Evolutionary conservation across 495 filamentous ascomycete species (phyloP).

Genomic region (Tetracladium marchalianum): DNA sequence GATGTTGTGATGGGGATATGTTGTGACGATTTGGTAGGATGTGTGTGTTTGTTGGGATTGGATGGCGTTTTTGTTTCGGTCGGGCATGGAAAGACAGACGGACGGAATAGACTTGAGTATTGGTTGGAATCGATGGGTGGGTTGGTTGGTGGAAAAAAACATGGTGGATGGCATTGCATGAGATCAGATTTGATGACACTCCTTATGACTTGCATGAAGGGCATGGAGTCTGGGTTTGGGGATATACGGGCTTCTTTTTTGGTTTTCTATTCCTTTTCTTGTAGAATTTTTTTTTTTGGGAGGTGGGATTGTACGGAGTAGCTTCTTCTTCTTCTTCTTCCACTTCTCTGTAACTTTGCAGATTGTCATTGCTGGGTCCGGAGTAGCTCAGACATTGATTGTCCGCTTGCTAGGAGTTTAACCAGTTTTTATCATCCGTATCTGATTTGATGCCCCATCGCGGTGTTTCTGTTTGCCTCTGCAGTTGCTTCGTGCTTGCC

Average conservation of each 20-base stretch:
- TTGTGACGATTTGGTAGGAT: not conserved
- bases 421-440: too few relatives aligned
- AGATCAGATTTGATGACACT: slow-evolving; percentile 8
- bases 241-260: not conserved
- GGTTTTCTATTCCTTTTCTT: slow-evolving; percentile 2
- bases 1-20: not conserved
- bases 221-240: slow-evolving; percentile 6
- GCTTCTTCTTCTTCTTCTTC: too few relatives aligned
- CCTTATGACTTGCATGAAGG: slow-evolving; percentile 14
- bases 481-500: too few relatives aligned
- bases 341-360: too few relatives aligned
- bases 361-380: too few relatives aligned
- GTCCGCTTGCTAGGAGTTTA: too few relatives aligned
- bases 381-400: too few relatives aligned
- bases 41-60: not conserved
- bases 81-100: not conserved
- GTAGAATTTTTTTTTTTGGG: slow-evolving; percentile 13
- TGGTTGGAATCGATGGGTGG: not conserved
- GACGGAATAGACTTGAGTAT: not conserved
- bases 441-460: too few relatives aligned
- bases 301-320: slow-evolving; percentile 4
- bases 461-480: too few relatives aligned
- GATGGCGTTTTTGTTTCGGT: slow-evolving; percentile 2
- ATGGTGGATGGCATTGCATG: slow-evolving; percentile 11
- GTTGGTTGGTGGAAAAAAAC: not conserved